Base-by-base conservation (phyloP, 225 moss, liverwort and hornwort genomes). In the Physcomitrellopsis africana region DNA sequence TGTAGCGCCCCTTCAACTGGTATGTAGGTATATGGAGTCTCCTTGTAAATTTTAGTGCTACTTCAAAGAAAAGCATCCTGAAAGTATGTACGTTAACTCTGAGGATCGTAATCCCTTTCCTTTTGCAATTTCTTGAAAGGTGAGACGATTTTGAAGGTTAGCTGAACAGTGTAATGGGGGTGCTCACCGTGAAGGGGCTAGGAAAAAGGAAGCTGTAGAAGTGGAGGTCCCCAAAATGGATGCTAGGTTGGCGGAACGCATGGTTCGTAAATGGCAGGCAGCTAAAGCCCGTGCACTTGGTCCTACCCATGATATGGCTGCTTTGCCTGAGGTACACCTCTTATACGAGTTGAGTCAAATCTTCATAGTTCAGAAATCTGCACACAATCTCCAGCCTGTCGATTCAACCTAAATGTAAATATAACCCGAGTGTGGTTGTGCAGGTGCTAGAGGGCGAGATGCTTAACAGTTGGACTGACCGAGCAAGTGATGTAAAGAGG, bases 401-500 rank as follows among this genome's bases (percentile, higher is more conserved):
- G 14, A 20, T 59, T 72, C 10, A 77, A 71, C 26, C 62, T 42
- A 41, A 42, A 17, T 44, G 13, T 12, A 63, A 49, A 56, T 42
- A 70, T 63, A 37, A 44, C 20, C 47, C 17, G 1, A 9, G 42
- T 68, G 67, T 72, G 42, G 47, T 69, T 69, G 58, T 63, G 80
- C 84, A 96, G 96, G 89, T 94, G 41, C 77, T 96, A 37, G 94
- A 92, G 69, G 92, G 96, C 55, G 85, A 91, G 71, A 96, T 96
- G 94, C 85, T 94, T 56, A 82, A 85, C 78, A 89, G 94, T 75
- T 96, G 96, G 96, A 90, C 78, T 9, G 87, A 86, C 56, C 92
- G 91, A 51, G 96, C 91, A 63, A 86, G 82, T 74, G 89, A 89
- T 65, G 92, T 96, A 22, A 84, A 87, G 63, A 82, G 88, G 61